phyloP scores from a whole-genome alignment of 306 rosid genomes.

The Castanea crenata region DNA sequence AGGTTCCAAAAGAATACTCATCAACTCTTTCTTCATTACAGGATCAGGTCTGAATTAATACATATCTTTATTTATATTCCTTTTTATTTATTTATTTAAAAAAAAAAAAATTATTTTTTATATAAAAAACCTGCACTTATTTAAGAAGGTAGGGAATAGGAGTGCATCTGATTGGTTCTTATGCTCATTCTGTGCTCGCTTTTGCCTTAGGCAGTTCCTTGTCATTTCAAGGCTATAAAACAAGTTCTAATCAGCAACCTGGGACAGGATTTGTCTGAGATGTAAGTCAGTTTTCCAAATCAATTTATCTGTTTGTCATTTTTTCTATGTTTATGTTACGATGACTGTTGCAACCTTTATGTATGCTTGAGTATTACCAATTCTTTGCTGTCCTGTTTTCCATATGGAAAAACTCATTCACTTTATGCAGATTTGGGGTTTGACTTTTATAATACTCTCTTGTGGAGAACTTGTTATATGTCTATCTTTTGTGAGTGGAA shows the following conservation, averaged over 20 bases:
- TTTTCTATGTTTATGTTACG: not conserved
- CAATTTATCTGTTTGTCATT: not conserved
- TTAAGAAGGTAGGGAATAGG: not conserved
- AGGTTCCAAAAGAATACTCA: conserved; percentile 76
- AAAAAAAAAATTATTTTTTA: no score
- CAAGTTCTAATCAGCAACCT: conserved; percentile 53
- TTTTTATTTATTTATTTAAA: not conserved
- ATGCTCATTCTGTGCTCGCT: conserved; percentile 28
- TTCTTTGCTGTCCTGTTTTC: not conserved
- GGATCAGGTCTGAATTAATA: conserved; percentile 56
- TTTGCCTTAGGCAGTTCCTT: conserved; percentile 70
- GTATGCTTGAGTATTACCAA: not conserved
- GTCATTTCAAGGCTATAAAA: conserved; percentile 56
- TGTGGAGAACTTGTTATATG: not conserved
- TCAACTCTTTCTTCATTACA: conserved; percentile 64
- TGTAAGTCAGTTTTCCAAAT: conserved; percentile 48
- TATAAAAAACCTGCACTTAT: not conserved
- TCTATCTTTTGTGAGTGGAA: not conserved
- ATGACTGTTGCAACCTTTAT: not conserved
- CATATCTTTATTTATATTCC: not conserved
- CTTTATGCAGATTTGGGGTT: not conserved
- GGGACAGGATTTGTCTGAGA: conserved; percentile 59
- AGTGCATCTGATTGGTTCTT: conserved; percentile 11
- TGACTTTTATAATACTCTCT: not conserved
- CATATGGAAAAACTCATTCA: not conserved